Conservation (phyloP, 768 basidiomycete species). For the Suillus cothurnatus region DNA sequence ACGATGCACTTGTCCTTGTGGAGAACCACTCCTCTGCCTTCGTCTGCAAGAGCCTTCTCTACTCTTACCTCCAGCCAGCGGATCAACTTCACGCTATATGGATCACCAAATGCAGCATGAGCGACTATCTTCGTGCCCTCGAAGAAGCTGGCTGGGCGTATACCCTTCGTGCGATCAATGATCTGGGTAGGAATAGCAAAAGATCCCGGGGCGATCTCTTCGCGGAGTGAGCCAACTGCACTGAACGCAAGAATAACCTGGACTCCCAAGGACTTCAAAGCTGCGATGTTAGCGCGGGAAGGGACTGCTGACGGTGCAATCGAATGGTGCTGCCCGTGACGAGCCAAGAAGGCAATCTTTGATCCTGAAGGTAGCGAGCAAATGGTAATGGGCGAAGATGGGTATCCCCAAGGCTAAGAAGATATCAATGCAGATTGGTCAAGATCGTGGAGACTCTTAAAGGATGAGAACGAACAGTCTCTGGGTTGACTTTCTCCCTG, state of each 20-base stretch:
- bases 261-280: slow-evolving; percentile 90
- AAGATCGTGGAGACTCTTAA: neutral
- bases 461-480: slow-evolving; percentile 59
- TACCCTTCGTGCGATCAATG: slow-evolving; percentile 95
- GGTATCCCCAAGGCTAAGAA: slow-evolving; percentile 86
- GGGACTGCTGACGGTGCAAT: slow-evolving; percentile 83
- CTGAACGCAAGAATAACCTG: slow-evolving; percentile 91
- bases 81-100: slow-evolving; percentile 70
- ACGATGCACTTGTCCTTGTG: slow-evolving; percentile 86
- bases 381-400: slow-evolving; percentile 92
- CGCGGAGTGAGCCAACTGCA: slow-evolving; percentile 92
- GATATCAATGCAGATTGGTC: neutral
- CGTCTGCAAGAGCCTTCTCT: slow-evolving; percentile 56
- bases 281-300: slow-evolving; percentile 90
- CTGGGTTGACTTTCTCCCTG: slow-evolving; percentile 76
- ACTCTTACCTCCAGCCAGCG: slow-evolving; percentile 70
- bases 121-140: slow-evolving; percentile 81
- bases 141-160: slow-evolving; percentile 89
- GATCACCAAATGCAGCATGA: slow-evolving; percentile 94
- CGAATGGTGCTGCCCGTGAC: slow-evolving; percentile 84
- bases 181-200: slow-evolving; percentile 89
- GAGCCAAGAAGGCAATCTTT: slow-evolving; percentile 85
- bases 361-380: slow-evolving; percentile 81
- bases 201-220: slow-evolving; percentile 90
- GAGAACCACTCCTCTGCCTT: slow-evolving; percentile 63